Conservation (phyloP, 208 protist genomes). For the Tetramitus jugosus region DNA sequence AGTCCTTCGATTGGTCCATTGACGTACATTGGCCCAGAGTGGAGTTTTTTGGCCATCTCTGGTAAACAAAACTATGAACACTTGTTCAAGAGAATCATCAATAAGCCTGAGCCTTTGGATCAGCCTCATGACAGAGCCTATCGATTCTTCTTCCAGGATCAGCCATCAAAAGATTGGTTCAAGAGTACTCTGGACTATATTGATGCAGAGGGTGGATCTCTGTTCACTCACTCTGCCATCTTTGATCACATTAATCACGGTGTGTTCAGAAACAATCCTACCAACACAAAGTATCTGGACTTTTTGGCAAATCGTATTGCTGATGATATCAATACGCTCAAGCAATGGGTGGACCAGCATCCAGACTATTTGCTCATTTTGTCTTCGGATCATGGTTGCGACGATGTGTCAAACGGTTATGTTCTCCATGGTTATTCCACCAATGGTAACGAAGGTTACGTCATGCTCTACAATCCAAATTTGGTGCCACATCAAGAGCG, state of each 20-base stretch:
- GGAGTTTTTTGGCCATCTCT: slow-evolving; percentile 7
- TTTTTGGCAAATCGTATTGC: not conserved
- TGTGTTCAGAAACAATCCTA: not conserved
- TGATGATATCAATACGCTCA: not conserved
- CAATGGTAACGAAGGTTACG: slow-evolving; percentile 19
- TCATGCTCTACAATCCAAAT: slow-evolving; percentile 14
- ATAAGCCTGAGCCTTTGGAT: not conserved
- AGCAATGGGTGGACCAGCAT: slow-evolving; percentile 10
- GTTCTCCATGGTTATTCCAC: slow-evolving; percentile 5
- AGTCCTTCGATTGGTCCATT: not conserved
- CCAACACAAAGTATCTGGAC: not conserved
- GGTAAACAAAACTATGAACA: slow-evolving; percentile 1
- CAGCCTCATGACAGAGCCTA: not conserved
- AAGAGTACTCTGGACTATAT: not conserved
- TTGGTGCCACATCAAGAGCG: not conserved
- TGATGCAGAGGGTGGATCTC: not conserved
- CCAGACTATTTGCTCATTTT: slow-evolving; percentile 20
- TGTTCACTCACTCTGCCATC: slow-evolving; percentile 19
- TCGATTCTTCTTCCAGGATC: not conserved
- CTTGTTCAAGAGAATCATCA: not conserved
- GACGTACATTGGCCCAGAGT: slow-evolving; percentile 22
- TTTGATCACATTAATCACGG: slow-evolving; percentile 22
- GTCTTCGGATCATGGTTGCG: not conserved
- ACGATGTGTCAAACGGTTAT: slow-evolving; percentile 15
- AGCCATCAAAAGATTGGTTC: not conserved